Base-by-base conservation (phyloP, 164 flowering plant genomes). In the Kingdonia uniflora region DNA sequence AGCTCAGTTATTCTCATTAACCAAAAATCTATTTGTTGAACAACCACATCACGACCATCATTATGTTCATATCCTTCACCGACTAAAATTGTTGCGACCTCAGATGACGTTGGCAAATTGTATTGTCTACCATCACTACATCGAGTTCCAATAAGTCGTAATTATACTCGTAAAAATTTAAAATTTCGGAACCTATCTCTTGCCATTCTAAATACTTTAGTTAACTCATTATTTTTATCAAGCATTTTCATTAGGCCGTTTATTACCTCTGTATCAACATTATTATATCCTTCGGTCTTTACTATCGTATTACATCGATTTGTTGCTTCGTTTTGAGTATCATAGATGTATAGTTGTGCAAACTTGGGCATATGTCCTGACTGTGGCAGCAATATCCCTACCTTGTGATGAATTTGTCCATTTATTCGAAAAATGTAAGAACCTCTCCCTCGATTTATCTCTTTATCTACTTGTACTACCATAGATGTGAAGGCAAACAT, bases 1-100 rank as follows among this genome's bases (percentile, higher is more conserved):
- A 65, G 17, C 17, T 59, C 56, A 40, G 16, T 46, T 17, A 65
- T 50, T 14, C 63, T 19, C 29, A 41, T 13, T 6, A 65, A 42
- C 8, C 14, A 14, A 1, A 46, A 52, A n/a, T n/a, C 1, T 35
- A 15, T 20, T 29, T 45, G 14, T 35, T 65, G 39, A 11, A 65
- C 15, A 1, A 65, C 22, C 6, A 65, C 43, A 41, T 65, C 68
- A 8, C 52, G 50, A 21, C 24, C 14, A 5, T 47, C 44, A 11
- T 41, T 41, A 16, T 14, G 16, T 4, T 41, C 15, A 41, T 41
- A 41, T 5, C 44, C 44, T 3, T 41, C 17, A 14, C 17, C 44
- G 5, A 41, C 44, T 4, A 41, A 2, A 41, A 41, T 14, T 11
- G 11, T 11, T 3, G 17, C 44, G 11, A 41, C 44, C 17, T 41